Evolutionary conservation across 2,329 filamentous ascomycete genomes (phyloP).

Genomic region (Trichothecium sympodiale): DNA sequence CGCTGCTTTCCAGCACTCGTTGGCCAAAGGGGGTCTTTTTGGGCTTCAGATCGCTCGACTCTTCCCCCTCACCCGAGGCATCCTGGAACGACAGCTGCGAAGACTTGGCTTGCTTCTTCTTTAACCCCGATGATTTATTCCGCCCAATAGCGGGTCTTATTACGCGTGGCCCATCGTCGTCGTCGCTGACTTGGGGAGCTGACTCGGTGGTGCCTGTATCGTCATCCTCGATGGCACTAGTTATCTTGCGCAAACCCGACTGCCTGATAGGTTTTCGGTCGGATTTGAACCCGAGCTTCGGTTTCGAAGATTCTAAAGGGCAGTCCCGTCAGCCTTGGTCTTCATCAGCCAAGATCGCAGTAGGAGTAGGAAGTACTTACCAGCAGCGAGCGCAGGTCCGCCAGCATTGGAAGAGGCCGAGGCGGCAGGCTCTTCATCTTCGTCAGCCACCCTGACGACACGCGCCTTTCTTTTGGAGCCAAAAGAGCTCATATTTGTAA

Average conservation of each 20-base stretch:
- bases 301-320: slow-evolving; percentile 21
- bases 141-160: slow-evolving; percentile 36
- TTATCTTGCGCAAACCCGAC: slow-evolving; percentile 45
- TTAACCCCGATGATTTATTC: slow-evolving; percentile 43
- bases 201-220: slow-evolving; percentile 9
- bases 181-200: slow-evolving; percentile 25
- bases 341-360: slow-evolving; percentile 18
- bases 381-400: slow-evolving; percentile 18
- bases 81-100: slow-evolving; percentile 65
- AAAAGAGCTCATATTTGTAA: slow-evolving; percentile 42
- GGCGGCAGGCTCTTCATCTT: slow-evolving; percentile 35
- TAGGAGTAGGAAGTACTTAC: slow-evolving; percentile 20
- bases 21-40: slow-evolving; percentile 58
- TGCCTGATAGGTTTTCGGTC: slow-evolving; percentile 44
- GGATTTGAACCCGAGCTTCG: slow-evolving; percentile 29
- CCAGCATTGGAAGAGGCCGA: slow-evolving; percentile 11
- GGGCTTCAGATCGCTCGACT: slow-evolving; percentile 29
- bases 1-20: slow-evolving; percentile 56
- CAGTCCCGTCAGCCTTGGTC: slow-evolving; percentile 21
- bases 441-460: slow-evolving; percentile 61
- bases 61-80: slow-evolving; percentile 30
- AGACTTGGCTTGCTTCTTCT: slow-evolving; percentile 47
- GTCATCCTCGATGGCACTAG: slow-evolving; percentile 32
- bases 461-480: slow-evolving; percentile 57
- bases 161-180: slow-evolving; percentile 35